Conservation (phyloP, 345 rosid genomes). For the Eucalyptus pumila region DNA sequence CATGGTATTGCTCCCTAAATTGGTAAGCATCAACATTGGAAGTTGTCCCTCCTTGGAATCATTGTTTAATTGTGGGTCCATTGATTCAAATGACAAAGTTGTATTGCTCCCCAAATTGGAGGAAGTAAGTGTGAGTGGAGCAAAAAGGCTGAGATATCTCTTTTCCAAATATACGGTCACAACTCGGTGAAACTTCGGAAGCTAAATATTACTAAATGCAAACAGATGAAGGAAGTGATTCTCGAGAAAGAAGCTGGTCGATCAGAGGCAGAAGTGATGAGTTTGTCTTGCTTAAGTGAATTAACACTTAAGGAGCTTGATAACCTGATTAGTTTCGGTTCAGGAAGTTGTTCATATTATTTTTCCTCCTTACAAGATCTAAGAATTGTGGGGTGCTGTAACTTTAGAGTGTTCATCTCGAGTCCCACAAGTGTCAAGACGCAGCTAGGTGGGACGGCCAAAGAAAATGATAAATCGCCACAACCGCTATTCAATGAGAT, state of each 20-base stretch:
- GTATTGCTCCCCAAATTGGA: background rate
- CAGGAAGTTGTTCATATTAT: background rate
- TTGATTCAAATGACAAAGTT: background rate
- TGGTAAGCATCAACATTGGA: fast-evolving
- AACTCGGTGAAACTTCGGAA: fast-evolving
- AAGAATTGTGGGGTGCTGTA: too few relatives aligned
- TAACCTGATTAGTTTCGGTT: too few relatives aligned
- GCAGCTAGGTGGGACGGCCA: fast-evolving
- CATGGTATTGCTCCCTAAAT: fast-evolving
- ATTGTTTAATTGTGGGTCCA: background rate
- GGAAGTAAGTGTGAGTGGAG: fast-evolving
- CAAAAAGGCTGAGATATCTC: too few relatives aligned
- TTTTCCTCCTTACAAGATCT: too few relatives aligned
- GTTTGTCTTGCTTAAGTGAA: background rate
- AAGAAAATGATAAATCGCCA: too few relatives aligned
- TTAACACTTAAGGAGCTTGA: background rate
- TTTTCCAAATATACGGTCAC: too few relatives aligned
- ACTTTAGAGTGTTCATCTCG: fast-evolving
- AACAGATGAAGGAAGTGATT: background rate
- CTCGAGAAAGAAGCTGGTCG: background rate
- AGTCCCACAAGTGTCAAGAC: too few relatives aligned
- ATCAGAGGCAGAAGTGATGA: background rate
- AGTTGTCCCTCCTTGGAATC: background rate
- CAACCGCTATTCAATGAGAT: too few relatives aligned
- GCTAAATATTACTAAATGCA: fast-evolving